A percentile compares a stretch with the other conserved stretches of the same genome.
Evolutionary conservation across 495 filamentous ascomycete species (phyloP).

Genomic region (Evernia prunastri): DNA sequence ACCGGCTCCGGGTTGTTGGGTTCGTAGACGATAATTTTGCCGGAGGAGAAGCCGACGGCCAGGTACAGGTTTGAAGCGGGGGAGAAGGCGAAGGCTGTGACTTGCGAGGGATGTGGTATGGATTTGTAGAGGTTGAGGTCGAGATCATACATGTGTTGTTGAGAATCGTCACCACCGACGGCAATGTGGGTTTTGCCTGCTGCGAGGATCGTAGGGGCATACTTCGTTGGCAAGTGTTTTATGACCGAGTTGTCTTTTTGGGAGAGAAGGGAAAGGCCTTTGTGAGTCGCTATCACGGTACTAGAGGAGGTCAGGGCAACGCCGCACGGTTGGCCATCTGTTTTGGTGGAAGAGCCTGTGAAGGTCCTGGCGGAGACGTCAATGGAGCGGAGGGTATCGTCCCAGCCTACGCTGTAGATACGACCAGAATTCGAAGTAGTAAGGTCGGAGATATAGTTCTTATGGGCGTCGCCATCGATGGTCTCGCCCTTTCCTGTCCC

Average conservation of each 20-base stretch:
- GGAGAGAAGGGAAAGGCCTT: conserved; percentile 56
- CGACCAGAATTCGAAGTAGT: conserved; percentile 47
- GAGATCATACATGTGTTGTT: conserved; percentile 55
- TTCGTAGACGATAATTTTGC: conserved; percentile 76
- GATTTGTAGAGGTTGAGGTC: conserved; percentile 46
- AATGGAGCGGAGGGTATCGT: conserved; percentile 81
- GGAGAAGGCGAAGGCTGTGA: conserved; percentile 64
- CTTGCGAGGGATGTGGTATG: conserved; percentile 46
- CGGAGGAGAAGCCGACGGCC: conserved; percentile 74
- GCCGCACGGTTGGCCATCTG: conserved; percentile 57
- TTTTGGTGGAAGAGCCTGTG: conserved; percentile 45
- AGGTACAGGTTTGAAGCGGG: conserved; percentile 50
- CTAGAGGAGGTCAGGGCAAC: conserved; percentile 41
- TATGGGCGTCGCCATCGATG: conserved; percentile 72
- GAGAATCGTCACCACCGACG: conserved; percentile 65
- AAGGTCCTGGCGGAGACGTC: conserved; percentile 56
- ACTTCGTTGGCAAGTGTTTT: conserved; percentile 39
- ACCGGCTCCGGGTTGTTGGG: conserved; percentile 52
- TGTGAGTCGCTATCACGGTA: conserved; percentile 59
- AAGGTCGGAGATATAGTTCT: conserved; percentile 76
- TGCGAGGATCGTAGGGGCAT: conserved; percentile 62
- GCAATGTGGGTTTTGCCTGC: conserved; percentile 61
- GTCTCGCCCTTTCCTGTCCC: conserved; percentile 55
- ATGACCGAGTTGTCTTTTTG: conserved; percentile 49
- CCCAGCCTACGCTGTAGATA: conserved; percentile 87